Base-by-base conservation (phyloP, 495 filamentous ascomycete species). In the Saxophila tyrrhenica region DNA sequence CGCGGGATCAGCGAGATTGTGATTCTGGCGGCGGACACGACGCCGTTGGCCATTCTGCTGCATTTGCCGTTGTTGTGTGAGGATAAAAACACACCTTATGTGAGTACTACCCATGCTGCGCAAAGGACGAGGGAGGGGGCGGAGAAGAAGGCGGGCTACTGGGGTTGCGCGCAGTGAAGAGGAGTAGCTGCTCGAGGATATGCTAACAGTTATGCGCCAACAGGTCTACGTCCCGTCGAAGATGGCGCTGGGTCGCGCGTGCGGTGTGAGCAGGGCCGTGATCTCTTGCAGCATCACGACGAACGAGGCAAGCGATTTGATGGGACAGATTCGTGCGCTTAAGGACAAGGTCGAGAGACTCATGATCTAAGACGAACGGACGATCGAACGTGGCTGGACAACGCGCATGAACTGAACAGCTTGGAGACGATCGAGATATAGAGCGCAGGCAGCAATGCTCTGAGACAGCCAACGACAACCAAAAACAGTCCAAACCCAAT, bases 341-440 rank as follows among this genome's bases (percentile, higher is more conserved):
- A 95, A 91, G 78, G 84, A 90, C 68, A 92, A 95, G 83, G 88
- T 98, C 41, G 92, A 98, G 77, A 79, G 92, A 64, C 77, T 96
- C 52, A 87, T 91, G 81, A 94, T 98, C 73, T 98, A 87, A 50
- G 47, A n/a, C n/a, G n/a, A n/a, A n/a, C n/a, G n/a, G n/a, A n/a
- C n/a, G n/a, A 1, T 21, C 23, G 20, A 48, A 23, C 7, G 13
- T 35, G 7, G 7, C 7, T 35, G 29, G 29, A 13, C 29, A 35
- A 35, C 29, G 29, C 5, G 7, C 29, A 5, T 5, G 13, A 5
- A 35, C 29, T 35, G 29, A 13, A 5, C 5, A 35, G 29, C 13
- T 5, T 13, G 29, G 13, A 7, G 29, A 35, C 13, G 29, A 13
- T 7, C 29, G 29, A 35, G 29, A 35, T 5, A 5, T 35, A 35